Percentiles rank a stretch among this genome's conserved stretches.
phyloP scores from a whole-genome alignment of 2,329 filamentous ascomycete species.

The Cladosporium velox region DNA sequence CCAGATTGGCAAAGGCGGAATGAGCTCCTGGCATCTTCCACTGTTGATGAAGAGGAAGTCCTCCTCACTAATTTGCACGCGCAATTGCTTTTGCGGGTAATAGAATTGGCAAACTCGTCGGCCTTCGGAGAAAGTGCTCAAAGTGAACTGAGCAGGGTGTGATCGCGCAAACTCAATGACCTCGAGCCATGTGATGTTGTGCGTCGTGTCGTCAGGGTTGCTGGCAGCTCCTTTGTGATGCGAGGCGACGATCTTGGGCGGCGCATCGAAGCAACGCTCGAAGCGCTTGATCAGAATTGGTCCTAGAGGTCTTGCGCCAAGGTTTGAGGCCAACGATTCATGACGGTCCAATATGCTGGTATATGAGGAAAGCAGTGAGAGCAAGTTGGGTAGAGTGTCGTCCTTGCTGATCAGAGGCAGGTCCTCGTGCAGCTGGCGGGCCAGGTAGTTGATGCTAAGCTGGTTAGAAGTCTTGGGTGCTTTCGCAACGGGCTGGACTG shows the following conservation, averaged over 20 bases:
- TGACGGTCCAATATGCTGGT: constrained; percentile 82
- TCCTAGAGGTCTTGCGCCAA: constrained; percentile 79
- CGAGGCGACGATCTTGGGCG: constrained; percentile 67
- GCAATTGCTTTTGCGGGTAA: constrained; percentile 67
- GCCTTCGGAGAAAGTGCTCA: constrained; percentile 69
- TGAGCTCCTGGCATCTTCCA: constrained; percentile 78
- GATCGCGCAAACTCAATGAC: constrained; percentile 81
- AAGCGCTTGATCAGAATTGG: constrained; percentile 84
- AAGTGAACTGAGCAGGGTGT: constrained; percentile 74
- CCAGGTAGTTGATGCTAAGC: constrained; percentile 69
- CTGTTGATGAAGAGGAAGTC: constrained; percentile 83
- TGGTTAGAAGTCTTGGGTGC: constrained; percentile 57
- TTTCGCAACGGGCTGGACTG: constrained; percentile 46
- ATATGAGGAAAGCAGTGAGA: constrained; percentile 75
- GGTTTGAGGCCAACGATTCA: constrained; percentile 81
- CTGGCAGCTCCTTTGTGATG: constrained; percentile 47
- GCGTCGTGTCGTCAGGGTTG: constrained; percentile 42
- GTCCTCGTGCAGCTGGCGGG: constrained; percentile 62
- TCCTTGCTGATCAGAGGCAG: constrained; percentile 63
- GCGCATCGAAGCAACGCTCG: constrained; percentile 80
- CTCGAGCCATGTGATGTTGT: constrained; percentile 75
- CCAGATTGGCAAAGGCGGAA: constrained; percentile 75
- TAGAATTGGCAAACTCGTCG: constrained; percentile 76
- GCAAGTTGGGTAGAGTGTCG: constrained; percentile 72
- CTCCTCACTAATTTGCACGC: constrained; percentile 84